Evolutionary conservation across 2,329 filamentous ascomycete species (phyloP).

Genomic region (Cladophialophora immunda): DNA sequence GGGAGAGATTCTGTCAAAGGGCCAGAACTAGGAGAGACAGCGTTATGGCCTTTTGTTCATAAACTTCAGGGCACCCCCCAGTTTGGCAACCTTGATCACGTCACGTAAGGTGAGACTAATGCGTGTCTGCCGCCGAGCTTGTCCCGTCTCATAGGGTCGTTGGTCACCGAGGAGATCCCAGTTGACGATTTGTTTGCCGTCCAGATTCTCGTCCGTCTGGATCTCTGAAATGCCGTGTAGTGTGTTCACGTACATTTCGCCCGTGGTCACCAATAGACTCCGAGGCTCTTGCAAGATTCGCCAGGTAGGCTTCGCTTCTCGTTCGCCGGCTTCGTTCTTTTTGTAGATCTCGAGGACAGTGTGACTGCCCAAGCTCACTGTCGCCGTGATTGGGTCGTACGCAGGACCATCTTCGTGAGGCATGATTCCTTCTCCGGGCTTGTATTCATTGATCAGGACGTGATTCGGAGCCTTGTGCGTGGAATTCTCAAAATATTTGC

Average conservation of each 20-base stretch:
- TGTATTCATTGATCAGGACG: conserved; percentile 92
- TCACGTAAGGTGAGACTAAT: conserved; percentile 77
- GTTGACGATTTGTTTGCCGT: conserved; percentile 58
- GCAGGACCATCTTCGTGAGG: conserved; percentile 91
- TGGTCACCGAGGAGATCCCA: conserved; percentile 63
- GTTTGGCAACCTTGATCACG: conserved; percentile 80
- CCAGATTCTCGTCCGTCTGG: conserved; percentile 70
- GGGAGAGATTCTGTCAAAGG: conserved; percentile 21
- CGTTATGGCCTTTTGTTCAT: conserved; percentile 31
- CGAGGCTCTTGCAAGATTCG: conserved; percentile 83
- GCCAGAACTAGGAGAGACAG: conserved; percentile 7
- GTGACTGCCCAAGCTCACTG: conserved; percentile 81
- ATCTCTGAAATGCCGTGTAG: conserved; percentile 68
- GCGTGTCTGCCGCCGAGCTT: conserved; percentile 59
- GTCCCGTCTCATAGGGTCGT: conserved; percentile 49
- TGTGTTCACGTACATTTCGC: conserved; percentile 62
- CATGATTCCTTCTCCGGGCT: conserved; percentile 91
- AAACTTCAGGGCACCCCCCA: conserved; percentile 61
- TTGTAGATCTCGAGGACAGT: conserved; percentile 80
- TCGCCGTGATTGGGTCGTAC: conserved; percentile 88
- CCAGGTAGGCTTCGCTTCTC: conserved; percentile 49
- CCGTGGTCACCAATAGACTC: conserved; percentile 69
- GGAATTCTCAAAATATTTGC: conserved; percentile 66
- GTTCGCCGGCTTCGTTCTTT: conserved; percentile 52
- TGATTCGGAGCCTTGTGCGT: conserved; percentile 85